Evolutionary conservation across 73 alveolate species (phyloP), one percentile per base, ranked within the genome.

Genomic region (Uronychia setigera): DNA sequence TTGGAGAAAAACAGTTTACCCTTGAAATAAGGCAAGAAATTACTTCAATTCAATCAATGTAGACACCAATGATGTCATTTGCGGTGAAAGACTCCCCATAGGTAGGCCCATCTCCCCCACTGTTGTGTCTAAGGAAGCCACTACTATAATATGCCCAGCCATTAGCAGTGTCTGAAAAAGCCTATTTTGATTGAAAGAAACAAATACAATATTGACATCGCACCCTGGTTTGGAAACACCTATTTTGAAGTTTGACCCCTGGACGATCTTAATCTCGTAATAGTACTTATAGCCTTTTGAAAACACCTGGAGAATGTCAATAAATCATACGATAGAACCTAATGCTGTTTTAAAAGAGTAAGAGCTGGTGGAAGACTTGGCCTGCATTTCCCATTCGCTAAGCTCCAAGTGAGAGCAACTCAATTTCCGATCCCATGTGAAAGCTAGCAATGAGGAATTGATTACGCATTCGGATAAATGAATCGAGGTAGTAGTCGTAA

Each of bases 71-170:
- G 29, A 85, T n/a, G 14, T 60, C 77, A 33, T 79, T 28, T 11
- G 79, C 83, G 0, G 74, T 32, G 58, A 13, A 85, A 26, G 32
- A 19, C 57, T 75, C 86, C 26, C 92, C 92, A 35, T 85, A 85
- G 13, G 31, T 29, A 0, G 92, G 82, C 30, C 92, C 92, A 79
- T 78, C 92, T 29, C 87, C 82, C 26, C 82, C 87, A 13, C 80
- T 29, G 60, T 78, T 78, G 32, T 85, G 86, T 32, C 92, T 46
- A 34, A 85, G 82, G 32, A 29, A 77, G 26, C 92, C 92, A 78
- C 82, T 32, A 5, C 80, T 59, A 77, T 78, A 85, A 35, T 85
- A 85, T 0, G 87, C 92, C 87, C 86, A 85, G 9, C 92, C 92
- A 1, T 85, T 29, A 19, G 29, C 31, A 0, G 87, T 58, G 58